Conservation (phyloP, 768 basidiomycete genomes). For the Mycena kentingensis region DNA sequence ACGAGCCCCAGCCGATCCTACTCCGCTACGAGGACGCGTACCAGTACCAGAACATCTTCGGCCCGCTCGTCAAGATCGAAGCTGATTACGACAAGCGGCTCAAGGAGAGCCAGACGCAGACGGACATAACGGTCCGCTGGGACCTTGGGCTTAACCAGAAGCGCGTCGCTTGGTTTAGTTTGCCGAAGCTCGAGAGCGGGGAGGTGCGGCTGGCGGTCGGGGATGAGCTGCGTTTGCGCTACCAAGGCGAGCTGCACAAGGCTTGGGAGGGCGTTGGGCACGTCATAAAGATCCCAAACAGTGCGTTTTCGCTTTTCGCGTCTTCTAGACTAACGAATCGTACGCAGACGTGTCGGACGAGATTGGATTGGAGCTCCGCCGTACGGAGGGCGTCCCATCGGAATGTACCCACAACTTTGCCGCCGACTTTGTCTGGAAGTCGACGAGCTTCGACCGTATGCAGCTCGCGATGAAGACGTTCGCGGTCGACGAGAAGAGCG, state of each 20-base stretch:
- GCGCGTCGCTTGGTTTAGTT: constrained; percentile 95
- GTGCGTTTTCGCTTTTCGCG: constrained; percentile 47
- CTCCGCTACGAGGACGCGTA: constrained; percentile 97
- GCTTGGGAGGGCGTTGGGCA: constrained; percentile 98
- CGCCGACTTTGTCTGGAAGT: constrained; percentile 99
- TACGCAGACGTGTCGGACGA: constrained; percentile 94
- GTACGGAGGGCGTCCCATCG: constrained; percentile 89
- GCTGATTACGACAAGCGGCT: constrained; percentile 98
- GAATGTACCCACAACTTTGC: constrained; percentile 94
- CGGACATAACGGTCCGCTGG: constrained; percentile 94
- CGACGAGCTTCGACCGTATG: constrained; percentile 99
- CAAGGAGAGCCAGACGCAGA: constrained; percentile 99
- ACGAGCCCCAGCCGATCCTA: constrained; percentile 92
- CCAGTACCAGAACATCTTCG: constrained; percentile 99
- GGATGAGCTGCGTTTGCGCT: constrained; percentile 90
- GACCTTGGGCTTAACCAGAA: constrained; percentile 98
- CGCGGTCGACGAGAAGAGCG: constrained; percentile 98
- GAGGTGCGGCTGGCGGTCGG: constrained; percentile 97
- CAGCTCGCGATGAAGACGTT: constrained; percentile 99
- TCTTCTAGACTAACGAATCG: constrained; percentile 14
- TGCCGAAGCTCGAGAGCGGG: constrained; percentile 97
- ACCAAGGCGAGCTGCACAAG: constrained; percentile 86
- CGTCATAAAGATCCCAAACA: constrained; percentile 99
- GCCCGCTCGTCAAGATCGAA: constrained; percentile 98
- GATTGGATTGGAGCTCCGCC: constrained; percentile 89